Conservation (phyloP, 768 basidiomycete genomes). For the Tylopilus cervinicoccineus region DNA sequence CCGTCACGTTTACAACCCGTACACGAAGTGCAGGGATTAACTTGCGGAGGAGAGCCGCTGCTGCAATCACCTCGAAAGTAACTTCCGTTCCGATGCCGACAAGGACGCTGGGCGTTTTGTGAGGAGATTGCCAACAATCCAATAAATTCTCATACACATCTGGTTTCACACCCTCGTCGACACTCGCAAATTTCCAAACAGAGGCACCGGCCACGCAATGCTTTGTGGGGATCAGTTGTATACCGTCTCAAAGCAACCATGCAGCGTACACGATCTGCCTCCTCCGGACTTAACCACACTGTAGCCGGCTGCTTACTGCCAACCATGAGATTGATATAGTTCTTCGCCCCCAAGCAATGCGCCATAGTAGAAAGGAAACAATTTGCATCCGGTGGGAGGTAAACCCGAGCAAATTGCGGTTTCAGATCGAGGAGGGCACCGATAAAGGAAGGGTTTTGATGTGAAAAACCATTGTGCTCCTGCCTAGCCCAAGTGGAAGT, state of each 20-base stretch:
- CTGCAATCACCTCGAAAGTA: constrained; percentile 86
- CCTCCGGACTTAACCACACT: constrained; percentile 74
- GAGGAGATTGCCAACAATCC: background rate
- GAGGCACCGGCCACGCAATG: constrained; percentile 88
- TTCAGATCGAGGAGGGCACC: constrained; percentile 82
- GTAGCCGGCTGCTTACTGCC: constrained; percentile 83
- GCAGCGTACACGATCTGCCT: constrained; percentile 56
- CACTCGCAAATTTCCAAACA: constrained; percentile 80
- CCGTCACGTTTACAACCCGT: constrained; percentile 85
- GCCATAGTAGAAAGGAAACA: constrained; percentile 79
- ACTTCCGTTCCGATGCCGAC: constrained; percentile 87
- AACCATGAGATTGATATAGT: constrained; percentile 86
- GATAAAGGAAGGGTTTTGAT: constrained; percentile 85
- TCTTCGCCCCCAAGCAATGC: constrained; percentile 79
- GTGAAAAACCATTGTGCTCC: constrained; percentile 88
- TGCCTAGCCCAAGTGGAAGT: constrained; percentile 85
- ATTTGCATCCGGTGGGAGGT: constrained; percentile 89
- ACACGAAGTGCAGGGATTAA: constrained; percentile 70
- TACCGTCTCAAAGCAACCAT: background rate
- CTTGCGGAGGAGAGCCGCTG: constrained; percentile 73
- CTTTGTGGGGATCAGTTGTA: constrained; percentile 23
- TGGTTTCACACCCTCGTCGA: constrained; percentile 65
- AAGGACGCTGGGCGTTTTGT: constrained; percentile 48
- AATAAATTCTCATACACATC: constrained; percentile 50
- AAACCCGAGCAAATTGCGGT: constrained; percentile 65